phyloP scores from a whole-genome alignment of 164 flowering plant genomes.

The Magnolia sinica region DNA sequence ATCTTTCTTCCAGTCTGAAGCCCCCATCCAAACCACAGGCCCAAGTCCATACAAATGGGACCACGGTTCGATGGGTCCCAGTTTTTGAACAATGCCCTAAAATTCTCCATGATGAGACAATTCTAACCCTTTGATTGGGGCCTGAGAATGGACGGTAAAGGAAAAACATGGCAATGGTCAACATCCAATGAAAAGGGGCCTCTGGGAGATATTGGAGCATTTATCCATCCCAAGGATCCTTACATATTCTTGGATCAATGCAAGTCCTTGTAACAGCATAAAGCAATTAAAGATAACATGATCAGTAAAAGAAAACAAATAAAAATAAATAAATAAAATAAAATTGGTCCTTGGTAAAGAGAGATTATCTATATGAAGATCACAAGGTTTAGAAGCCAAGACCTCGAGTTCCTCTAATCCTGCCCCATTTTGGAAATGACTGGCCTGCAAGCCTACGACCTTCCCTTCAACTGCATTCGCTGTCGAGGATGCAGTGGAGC shows the following conservation, averaged over 20 bases:
- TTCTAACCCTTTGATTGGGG: neutral
- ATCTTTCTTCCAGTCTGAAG: neutral
- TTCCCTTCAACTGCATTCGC: slow-evolving; percentile 17
- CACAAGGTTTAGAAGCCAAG: slow-evolving; percentile 6
- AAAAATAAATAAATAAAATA: no score
- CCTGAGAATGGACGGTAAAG: neutral
- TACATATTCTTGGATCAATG: neutral
- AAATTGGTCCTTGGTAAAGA: neutral
- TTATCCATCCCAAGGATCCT: neutral
- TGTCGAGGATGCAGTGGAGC: slow-evolving; percentile 15
- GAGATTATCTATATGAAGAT: neutral
- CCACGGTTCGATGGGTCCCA: neutral
- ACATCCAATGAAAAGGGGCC: no score
- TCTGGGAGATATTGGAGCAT: no score
- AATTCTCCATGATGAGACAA: neutral
- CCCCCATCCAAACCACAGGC: neutral
- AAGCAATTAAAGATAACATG: neutral
- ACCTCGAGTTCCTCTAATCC: slow-evolving; percentile 90
- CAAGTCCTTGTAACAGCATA: neutral
- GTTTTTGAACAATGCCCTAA: neutral
- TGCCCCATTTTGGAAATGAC: slow-evolving; percentile 28
- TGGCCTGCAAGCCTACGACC: slow-evolving; percentile 16
- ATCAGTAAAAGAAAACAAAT: neutral
- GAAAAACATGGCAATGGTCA: neutral
- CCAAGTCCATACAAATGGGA: neutral